Base-by-base conservation (phyloP, 352 stramenopile species). In the Phytopythium litorale region DNA sequence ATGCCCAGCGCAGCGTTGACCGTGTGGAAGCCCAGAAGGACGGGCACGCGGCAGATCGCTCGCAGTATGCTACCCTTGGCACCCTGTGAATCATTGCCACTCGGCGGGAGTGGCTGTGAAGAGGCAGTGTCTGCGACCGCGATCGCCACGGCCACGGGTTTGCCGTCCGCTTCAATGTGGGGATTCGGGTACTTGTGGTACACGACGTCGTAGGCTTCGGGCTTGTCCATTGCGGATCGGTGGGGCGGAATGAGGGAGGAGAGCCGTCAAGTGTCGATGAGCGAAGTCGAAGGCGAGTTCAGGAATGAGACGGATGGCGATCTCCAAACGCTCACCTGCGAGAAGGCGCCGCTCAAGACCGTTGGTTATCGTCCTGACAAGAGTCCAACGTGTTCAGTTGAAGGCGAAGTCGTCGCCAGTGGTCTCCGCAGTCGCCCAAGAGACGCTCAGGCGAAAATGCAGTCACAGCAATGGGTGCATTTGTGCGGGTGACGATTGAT, bases 111-210 rank as follows among this genome's bases (percentile, higher is more conserved):
- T 18, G 58, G 49, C 13, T 56, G 52, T 21, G 42, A 52, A 9
- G 35, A 12, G 3, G 13, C 45, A 15, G 62, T 49, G 0, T 69
- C 54, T 21, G 56, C 45, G 35, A 74, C 18, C 1, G 67, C 67
- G 2, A 67, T 64, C 9, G 67, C 51, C 25, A 71, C 52, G 9
- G 54, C 25, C 35, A 35, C 23, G 53, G 64, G 46, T 23, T 75
- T 75, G 33, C 66, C 64, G 51, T 28, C 33, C 12, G 43, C 12
- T 16, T 75, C 64, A 54, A 66, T 63, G 46, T 62, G 30, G n/a
- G 42, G 28, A 42, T 38, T 63, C 16, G 67, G 67, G 50, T 72
- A 75, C n/a, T 62, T 56, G 54, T 69, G 60, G 60, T 71, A 75
- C 60, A 71, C 70, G 28, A 73, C 67, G 15, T 73, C 64, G 30